Percentiles rank a stretch among this genome's conserved stretches.
Evolutionary conservation across 306 rosid species (phyloP).

Genomic region (Malus sylvestris): DNA sequence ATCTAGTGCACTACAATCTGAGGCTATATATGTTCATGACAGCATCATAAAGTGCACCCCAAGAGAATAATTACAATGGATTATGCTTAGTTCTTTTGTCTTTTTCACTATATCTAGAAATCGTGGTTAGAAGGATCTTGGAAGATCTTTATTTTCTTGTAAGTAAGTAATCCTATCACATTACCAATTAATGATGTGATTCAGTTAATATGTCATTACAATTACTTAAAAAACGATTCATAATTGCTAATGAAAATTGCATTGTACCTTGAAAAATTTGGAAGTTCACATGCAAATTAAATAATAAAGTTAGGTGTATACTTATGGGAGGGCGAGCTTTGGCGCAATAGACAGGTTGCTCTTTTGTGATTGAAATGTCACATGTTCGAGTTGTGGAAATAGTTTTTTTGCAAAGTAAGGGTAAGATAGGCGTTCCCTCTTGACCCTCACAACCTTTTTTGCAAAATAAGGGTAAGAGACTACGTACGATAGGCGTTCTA

Average conservation of each 20-base stretch:
- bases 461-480: too few relatives aligned
- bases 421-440: too few relatives aligned
- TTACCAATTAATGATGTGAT: neutral
- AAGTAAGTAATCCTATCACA: neutral
- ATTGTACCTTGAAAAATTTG: neutral
- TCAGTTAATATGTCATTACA: neutral
- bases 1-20: neutral
- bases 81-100: neutral
- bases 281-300: slow-evolving; percentile 4
- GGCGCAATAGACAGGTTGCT: too few relatives aligned
- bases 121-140: neutral
- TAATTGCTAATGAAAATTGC: neutral
- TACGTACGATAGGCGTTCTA: too few relatives aligned
- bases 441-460: too few relatives aligned
- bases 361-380: too few relatives aligned
- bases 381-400: too few relatives aligned
- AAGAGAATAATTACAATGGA: neutral
- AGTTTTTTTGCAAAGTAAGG: too few relatives aligned
- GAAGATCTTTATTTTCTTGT: neutral
- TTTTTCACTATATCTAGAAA: neutral
- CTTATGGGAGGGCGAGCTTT: too few relatives aligned
- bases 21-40: neutral
- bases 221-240: neutral
- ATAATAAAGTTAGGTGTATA: neutral
- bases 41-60: neutral